phyloP scores from a whole-genome alignment of 345 rosid species.

The Carallia pectinifolia region DNA sequence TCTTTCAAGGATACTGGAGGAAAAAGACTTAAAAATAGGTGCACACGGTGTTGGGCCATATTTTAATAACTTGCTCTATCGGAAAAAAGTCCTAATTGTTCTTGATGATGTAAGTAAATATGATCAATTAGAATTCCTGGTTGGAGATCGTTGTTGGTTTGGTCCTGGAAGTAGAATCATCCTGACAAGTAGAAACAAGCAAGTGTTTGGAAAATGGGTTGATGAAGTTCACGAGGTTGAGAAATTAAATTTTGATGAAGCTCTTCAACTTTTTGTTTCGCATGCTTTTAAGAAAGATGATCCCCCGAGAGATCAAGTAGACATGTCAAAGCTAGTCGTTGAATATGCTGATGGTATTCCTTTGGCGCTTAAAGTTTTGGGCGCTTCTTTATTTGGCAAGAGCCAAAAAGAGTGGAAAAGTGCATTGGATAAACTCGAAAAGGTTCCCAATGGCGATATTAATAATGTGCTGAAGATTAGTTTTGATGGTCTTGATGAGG shows the following conservation, averaged over 20 bases:
- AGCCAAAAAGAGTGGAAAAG: conserved; percentile 2
- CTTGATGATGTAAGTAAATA: background rate
- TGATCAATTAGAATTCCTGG: background rate
- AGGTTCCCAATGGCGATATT: background rate
- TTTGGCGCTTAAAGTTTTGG: conserved; percentile 21
- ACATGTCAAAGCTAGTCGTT: background rate
- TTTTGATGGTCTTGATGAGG: too few species aligned
- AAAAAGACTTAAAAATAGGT: background rate
- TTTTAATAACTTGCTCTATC: background rate
- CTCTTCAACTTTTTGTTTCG: background rate
- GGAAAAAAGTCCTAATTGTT: background rate
- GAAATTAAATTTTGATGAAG: background rate
- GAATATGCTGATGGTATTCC: conserved; percentile 7
- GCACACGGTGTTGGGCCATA: background rate
- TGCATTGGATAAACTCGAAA: conserved; percentile 6
- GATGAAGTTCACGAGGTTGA: conserved; percentile 2
- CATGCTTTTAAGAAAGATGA: conserved; percentile 1
- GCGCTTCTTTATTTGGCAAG: conserved; percentile 7
- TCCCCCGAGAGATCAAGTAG: background rate
- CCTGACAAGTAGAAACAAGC: background rate
- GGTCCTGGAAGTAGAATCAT: conserved; percentile 4
- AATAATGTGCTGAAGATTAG: background rate
- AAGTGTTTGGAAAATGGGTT: conserved; percentile 3
- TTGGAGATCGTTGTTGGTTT: background rate
- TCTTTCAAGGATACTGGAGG: background rate